Evolutionary conservation across 805 yeast species (phyloP), one percentile per base, ranked within the genome.

Genomic region (Kluyveromyces aestuarii): DNA sequence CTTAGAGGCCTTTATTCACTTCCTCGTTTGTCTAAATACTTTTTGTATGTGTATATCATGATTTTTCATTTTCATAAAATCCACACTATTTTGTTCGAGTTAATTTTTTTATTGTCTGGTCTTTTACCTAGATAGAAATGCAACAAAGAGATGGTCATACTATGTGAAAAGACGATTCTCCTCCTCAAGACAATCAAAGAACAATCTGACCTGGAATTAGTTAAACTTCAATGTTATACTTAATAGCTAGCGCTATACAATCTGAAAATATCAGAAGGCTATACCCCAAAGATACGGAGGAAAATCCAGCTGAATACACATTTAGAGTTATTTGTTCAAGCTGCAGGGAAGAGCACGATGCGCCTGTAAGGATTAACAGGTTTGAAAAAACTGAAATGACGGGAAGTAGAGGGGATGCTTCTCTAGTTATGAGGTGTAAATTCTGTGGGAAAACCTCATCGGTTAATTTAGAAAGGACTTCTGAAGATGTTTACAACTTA

Each of bases 401-500:
- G 1, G 88, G 87, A 0, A 78, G 90, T 40, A 75, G 81, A 52
- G 96, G 96, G 13, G 87, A 81, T 51, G 95, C 96, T 8, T 86
- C 82, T 53, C 87, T 89, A 60, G 82, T 84, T 3, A 81, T 85
- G 74, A 78, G 79, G 53, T 88, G 96, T 64, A 77, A 79, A 51
- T 70, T 72, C 52, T 88, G 96, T 66, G 64, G 62, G 11, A 61
- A 56, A 37, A 66, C 57, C 19, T 50, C 56, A 45, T 56, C 67
- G 7, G 50, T 67, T 10, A 61, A 48, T 36, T 48, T 66, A 40
- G 47, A 50, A 8, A 45, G 49, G 14, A 58, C 60, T 42, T 59
- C 57, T 44, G 61, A 62, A 51, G 54, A 44, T 41, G 56, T 55
- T 13, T 62, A 61, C 49, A 57, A 56, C 30, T 42, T 52, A 17